Base-by-base conservation (phyloP, 2,329 filamentous ascomycete genomes). In the Colletotrichum neosansevieriae region DNA sequence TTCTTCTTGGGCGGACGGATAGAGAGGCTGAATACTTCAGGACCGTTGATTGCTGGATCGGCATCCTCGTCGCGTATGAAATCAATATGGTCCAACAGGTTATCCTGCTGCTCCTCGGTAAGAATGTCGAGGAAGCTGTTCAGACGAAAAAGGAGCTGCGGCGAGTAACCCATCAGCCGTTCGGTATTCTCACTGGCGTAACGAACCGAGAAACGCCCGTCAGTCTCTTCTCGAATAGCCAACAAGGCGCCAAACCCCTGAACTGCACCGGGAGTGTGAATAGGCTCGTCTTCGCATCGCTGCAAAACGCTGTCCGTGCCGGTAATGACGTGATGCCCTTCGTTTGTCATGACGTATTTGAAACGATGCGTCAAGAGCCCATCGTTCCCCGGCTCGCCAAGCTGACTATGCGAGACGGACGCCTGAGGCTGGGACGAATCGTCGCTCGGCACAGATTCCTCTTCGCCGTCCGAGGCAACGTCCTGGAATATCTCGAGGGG, bases 271-370 rank as follows among this genome's bases (percentile, higher is more conserved):
- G 94, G 94, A 1, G 94, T 91, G 72, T 95, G 93, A 29, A 97
- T 97, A 0, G 94, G 94, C 74, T 97, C 94, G 74, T 97, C 94
- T 77, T 97, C 94, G 75, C 94, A 97, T 59, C 89, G 87, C 75
- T 97, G 92, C 50, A 96, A 80, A 1, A 85, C 88, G 2, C 89
- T 91, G 60, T 93, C 89, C 63, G 91, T 86, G 6, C 94, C 94
- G 1, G 93, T 96, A 61, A 97, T 92, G 34, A 97, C 87, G 29
- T 91, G 89, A 79, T 97, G 93, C 0, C 94, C 94, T 15, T 89
- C 91, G 2, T 92, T 89, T 0, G 92, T 94, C 29, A 91, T 82
- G 4, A 92, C 83, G 75, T 97, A 93, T 72, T 90, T 92, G 79
- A 97, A 97, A 2, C 94, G 90, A 24, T 89, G 84, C 1, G 92